Base-by-base conservation (phyloP, 768 basidiomycete genomes). In the Auriscalpium orientale region DNA sequence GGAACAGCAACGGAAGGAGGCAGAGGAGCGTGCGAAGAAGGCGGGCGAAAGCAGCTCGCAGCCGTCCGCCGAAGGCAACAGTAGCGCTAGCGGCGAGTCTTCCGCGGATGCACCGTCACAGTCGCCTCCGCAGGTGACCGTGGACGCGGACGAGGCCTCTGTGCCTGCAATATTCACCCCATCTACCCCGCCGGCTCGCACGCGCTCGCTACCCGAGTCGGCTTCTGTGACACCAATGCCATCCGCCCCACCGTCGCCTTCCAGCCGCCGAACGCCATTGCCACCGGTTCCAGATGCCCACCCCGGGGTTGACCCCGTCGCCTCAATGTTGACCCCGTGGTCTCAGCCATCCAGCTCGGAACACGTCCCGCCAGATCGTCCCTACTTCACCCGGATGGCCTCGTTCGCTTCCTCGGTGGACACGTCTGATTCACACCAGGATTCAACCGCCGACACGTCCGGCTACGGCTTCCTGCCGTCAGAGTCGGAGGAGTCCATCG, bases 1-100 rank as follows among this genome's bases (percentile, higher is more conserved):
- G 71, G 93, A 93, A 65, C 89, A 93, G 54, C 91, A 93, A 67
- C 79, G 83, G 64, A 84, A 82, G 65, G 82, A 89, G 65, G 79
- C 78, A 55, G 86, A 83, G 64, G 82, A 87, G 68, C 84, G 80
- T 70, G 79, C 72, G 65, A 83, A 81, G 70, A 75, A 74, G 50
- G 76, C 75, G 46, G 73, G 69, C 34, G 70, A 68, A 45, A 69
- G 52, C 10, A 52, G 49, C 40, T 46, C 58, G 44, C 58, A 28
- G 12, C 3, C 56, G 46, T 53, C 37, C 44, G 35, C 51, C 21
- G 59, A 54, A 45, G 47, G 43, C 47, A 46, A 20, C 36, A 52
- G 43, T 40, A 22, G 22, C 58, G 13, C 46, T 11, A 18, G 16
- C 33, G 18, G 37, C 11, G 57, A 60, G 28, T 8, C 49, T 15